phyloP scores from a whole-genome alignment of 768 basidiomycete genomes.

The Mycena vulgaris region DNA sequence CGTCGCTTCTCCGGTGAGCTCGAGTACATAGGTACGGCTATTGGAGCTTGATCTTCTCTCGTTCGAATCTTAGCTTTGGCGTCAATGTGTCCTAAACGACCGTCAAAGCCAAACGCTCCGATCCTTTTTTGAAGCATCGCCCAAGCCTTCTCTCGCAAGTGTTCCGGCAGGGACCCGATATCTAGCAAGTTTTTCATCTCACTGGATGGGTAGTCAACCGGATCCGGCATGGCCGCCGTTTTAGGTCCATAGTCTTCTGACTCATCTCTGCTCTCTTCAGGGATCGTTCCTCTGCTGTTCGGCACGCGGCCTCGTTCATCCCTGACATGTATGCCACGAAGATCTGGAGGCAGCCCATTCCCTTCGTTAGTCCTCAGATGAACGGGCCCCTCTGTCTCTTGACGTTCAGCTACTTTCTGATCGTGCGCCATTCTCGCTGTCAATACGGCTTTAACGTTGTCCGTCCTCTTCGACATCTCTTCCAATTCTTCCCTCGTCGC shows the following conservation, averaged over 20 bases:
- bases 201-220: background rate
- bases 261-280: background rate
- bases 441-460: background rate
- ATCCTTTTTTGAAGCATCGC: background rate
- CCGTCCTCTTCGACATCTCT: background rate
- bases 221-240: background rate
- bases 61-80: background rate
- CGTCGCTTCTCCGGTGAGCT: background rate
- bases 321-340: background rate
- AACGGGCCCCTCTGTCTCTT: background rate
- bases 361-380: background rate
- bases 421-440: background rate
- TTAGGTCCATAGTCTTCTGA: background rate
- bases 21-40: constrained; percentile 16
- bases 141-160: constrained; percentile 2
- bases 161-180: background rate
- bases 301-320: background rate
- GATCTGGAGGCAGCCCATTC: background rate
- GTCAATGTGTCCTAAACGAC: background rate
- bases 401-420: background rate
- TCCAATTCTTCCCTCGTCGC: background rate
- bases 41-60: background rate
- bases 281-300: background rate
- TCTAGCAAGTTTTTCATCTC: background rate
- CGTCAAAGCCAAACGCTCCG: constrained; percentile 2